Evolutionary conservation across 257 asterid species (phyloP), one percentile per base, ranked within the genome.

Genomic region (Forsythia viridissima): DNA sequence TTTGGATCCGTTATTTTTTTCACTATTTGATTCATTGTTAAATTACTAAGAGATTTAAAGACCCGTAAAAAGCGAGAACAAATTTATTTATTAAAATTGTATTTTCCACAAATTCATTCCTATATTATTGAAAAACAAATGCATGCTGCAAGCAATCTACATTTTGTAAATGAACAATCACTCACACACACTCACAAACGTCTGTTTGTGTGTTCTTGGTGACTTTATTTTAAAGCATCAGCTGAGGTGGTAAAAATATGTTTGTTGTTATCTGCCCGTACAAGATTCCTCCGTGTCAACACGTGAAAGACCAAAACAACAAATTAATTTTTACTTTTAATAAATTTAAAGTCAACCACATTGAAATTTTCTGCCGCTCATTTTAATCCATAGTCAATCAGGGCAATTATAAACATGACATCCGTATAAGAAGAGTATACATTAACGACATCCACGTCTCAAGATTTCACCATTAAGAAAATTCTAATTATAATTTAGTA

Each of bases 231-330:
- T 36, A 18, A 20, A 57, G 82, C 38, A 71, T 71, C 34, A 30
- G 38, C 66, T 61, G 73, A 78, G 40, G 77, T 71, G 2, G 73
- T 63, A 63, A 76, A 61, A 61, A 61, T 7, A 61, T 7, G 46
- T 36, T 51, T 79, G 30, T 40, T 18, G 9, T 61, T 78, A 78
- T 59, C 82, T 30, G 34, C 34, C 34, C 1, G 34, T 30, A 30
- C 34, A 30, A 30, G 34, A 30, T 30, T 30, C 34, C 34, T 1
- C 34, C 34, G 9, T 5, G 63, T 16, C 24, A 16, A 13, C 7
- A 72, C 67, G 80, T 16, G 61, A 30, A 4, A 15, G 16, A 15
- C 21, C 15, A 52, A 52, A 52, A 13, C 3, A 52, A 16, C 15
- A 13, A 15, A 18, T 16, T 1, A 15, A 52, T 52, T 13, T 6